Evolutionary conservation across 345 rosid species (phyloP).

Genomic region (Corymbia maculata): DNA sequence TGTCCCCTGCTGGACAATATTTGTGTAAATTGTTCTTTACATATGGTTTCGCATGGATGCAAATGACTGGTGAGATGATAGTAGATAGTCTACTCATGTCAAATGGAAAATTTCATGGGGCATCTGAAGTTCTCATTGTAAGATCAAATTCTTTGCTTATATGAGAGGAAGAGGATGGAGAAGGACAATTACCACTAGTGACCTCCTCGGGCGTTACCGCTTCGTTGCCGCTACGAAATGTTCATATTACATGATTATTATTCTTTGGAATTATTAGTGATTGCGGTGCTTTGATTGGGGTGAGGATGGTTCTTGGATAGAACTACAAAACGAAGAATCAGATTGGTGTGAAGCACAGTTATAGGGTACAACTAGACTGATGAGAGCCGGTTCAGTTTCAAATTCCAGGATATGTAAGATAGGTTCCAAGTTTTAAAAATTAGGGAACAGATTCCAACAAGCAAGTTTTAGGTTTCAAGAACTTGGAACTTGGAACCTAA

Average conservation of each 20-base stretch:
- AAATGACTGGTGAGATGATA: not conserved
- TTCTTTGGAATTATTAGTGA: accelerated
- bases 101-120: not conserved
- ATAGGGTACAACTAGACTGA: accelerated
- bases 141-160: accelerated
- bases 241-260: accelerated
- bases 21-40: not conserved
- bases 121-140: not conserved
- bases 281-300: accelerated
- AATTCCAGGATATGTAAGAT: accelerated
- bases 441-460: accelerated
- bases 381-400: accelerated
- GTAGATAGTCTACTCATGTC: not conserved
- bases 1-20: accelerated
- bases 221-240: accelerated
- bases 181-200: not conserved
- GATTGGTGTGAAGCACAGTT: not conserved
- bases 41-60: not conserved
- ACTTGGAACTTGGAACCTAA: accelerated
- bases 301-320: no score
- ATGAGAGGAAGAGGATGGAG: not conserved
- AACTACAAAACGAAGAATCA: no score
- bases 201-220: not conserved
- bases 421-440: accelerated
- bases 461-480: accelerated